phyloP scores from a whole-genome alignment of 768 basidiomycete genomes.

The Dentipellis fragilis region DNA sequence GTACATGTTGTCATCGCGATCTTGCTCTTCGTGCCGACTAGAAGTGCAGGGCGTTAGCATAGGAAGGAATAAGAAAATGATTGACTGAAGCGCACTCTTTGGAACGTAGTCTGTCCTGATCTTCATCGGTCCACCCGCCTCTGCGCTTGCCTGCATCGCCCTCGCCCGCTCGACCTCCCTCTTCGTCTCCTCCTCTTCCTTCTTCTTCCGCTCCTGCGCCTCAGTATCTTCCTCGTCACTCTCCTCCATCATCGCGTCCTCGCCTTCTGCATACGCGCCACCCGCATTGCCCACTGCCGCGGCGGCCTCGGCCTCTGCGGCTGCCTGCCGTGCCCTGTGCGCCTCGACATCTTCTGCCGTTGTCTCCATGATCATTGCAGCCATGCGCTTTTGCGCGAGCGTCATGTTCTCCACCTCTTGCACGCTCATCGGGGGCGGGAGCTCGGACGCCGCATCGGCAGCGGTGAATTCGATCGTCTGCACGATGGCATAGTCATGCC shows the following conservation, averaged over 20 bases:
- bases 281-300: conserved; percentile 66
- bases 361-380: conserved; percentile 96
- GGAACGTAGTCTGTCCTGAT: conserved; percentile 95
- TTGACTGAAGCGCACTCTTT: conserved; percentile 49
- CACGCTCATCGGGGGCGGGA: conserved; percentile 94
- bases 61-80: not conserved
- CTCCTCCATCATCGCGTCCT: conserved; percentile 70
- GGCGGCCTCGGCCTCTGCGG: conserved; percentile 77
- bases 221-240: conserved; percentile 73
- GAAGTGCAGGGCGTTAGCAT: conserved; percentile 3
- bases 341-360: conserved; percentile 82
- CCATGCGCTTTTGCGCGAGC: conserved; percentile 94
- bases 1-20: conserved; percentile 78
- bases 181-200: conserved; percentile 62
- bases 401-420: conserved; percentile 96
- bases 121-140: conserved; percentile 77
- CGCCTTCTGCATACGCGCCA: conserved; percentile 34
- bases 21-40: conserved; percentile 63
- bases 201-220: conserved; percentile 45
- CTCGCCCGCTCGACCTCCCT: conserved; percentile 68
- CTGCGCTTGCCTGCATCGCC: conserved; percentile 73
- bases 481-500: conserved; percentile 98
- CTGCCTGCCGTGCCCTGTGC: conserved; percentile 70
- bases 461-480: conserved; percentile 97
- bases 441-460: conserved; percentile 80